Evolutionary conservation across 768 basidiomycete genomes (phyloP).

Genomic region (Sarcomyxa edulis): DNA sequence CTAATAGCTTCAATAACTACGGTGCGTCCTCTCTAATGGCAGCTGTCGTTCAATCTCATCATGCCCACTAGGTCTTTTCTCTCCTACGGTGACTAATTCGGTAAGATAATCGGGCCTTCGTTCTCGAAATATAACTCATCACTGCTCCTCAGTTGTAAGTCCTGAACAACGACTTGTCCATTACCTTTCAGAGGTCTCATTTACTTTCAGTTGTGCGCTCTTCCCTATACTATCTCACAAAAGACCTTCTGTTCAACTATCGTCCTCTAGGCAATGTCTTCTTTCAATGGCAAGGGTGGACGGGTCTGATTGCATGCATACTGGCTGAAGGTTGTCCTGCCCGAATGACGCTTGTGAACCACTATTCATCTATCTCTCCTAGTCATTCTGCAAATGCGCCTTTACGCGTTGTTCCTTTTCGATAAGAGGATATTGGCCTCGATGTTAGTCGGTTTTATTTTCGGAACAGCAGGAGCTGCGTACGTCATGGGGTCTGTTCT

Average conservation of each 20-base stretch:
- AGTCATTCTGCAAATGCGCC: constrained; percentile 58
- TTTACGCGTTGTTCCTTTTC: constrained; percentile 57
- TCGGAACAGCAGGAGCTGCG: constrained; percentile 33
- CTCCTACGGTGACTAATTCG: constrained; percentile 27
- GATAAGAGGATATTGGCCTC: constrained; percentile 44
- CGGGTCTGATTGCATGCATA: constrained; percentile 47
- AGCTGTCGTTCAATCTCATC: constrained; percentile 4
- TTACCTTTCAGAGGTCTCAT: no score
- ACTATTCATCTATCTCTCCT: background rate
- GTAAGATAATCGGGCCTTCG: no score
- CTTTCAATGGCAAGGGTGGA: constrained; percentile 58
- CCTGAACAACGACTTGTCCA: no score
- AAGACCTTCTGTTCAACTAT: background rate
- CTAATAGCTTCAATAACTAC: constrained; percentile 48
- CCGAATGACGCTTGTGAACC: background rate
- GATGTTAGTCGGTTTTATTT: constrained; percentile 37
- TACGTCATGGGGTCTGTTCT: constrained; percentile 44
- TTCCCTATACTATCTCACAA: no score
- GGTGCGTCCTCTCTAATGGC: constrained; percentile 24
- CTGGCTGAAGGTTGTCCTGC: constrained; percentile 46
- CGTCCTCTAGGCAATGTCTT: background rate
- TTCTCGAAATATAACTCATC: no score
- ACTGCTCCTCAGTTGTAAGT: no score
- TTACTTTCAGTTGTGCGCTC: no score
- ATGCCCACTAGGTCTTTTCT: constrained; percentile 29